Evolutionary conservation across 2,329 filamentous ascomycete genomes (phyloP).

Genomic region (Cladobotryum protrusum): DNA sequence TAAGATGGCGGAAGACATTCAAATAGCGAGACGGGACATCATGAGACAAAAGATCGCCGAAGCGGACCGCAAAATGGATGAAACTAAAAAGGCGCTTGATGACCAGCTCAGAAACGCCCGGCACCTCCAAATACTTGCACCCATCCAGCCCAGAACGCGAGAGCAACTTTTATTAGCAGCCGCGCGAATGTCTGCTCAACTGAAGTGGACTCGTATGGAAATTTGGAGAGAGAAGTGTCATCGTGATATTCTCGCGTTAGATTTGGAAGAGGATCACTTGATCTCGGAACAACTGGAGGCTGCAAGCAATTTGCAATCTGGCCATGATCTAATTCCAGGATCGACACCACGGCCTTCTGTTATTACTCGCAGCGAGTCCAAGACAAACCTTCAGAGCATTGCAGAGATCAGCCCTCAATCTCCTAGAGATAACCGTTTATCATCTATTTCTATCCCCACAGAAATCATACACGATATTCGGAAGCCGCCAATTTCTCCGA

Average conservation of each 20-base stretch:
- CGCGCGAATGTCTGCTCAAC: constrained; percentile 73
- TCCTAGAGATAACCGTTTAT: constrained; percentile 19
- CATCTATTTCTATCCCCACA: constrained; percentile 15
- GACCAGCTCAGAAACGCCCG: constrained; percentile 80
- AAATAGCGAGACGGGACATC: constrained; percentile 71
- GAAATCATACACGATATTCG: constrained; percentile 17
- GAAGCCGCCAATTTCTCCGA: constrained; percentile 25
- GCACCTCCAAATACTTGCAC: constrained; percentile 81
- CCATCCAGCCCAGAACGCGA: constrained; percentile 83
- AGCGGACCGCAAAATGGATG: constrained; percentile 69
- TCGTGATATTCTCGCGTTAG: constrained; percentile 76
- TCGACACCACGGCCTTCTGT: constrained; percentile 19
- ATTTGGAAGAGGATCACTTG: constrained; percentile 69
- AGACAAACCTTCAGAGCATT: constrained; percentile 19
- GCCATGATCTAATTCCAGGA: constrained; percentile 16
- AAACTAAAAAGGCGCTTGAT: constrained; percentile 72
- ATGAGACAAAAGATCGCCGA: constrained; percentile 81
- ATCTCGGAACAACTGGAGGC: constrained; percentile 10
- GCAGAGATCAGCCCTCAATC: constrained; percentile 22
- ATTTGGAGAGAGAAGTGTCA: constrained; percentile 92
- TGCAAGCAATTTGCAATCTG: constrained; percentile 20
- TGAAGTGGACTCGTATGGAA: constrained; percentile 91
- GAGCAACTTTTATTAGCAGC: constrained; percentile 83
- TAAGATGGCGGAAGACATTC: constrained; percentile 80
- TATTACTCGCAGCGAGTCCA: constrained; percentile 22